Conservation (phyloP, 2,329 filamentous ascomycete species). For the Decorospora gaudefroyi region DNA sequence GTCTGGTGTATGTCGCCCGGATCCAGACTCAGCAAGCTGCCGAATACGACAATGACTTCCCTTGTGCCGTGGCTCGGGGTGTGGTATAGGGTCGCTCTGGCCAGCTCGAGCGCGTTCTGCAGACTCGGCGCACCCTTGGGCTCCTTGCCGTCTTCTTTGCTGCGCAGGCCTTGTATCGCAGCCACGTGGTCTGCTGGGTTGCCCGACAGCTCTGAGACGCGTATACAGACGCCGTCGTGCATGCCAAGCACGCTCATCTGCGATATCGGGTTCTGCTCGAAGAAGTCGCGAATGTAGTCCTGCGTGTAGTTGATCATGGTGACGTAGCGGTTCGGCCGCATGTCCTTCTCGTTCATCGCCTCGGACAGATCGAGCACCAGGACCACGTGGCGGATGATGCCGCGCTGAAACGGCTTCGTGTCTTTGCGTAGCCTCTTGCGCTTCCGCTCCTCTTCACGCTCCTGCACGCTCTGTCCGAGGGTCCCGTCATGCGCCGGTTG, state of each 20-base stretch:
- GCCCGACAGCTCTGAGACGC: slow-evolving; percentile 86
- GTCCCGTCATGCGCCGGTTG: slow-evolving; percentile 66
- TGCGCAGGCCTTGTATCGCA: slow-evolving; percentile 68
- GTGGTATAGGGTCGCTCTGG: slow-evolving; percentile 86
- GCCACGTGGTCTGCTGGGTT: slow-evolving; percentile 88
- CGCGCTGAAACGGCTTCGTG: slow-evolving; percentile 91
- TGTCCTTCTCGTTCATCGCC: slow-evolving; percentile 93
- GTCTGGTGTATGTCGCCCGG: slow-evolving; percentile 95
- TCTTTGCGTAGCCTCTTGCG: slow-evolving; percentile 80
- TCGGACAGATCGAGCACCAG: slow-evolving; percentile 89
- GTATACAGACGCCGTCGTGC: slow-evolving; percentile 84
- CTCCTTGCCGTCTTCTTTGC: slow-evolving; percentile 65
- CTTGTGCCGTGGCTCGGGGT: slow-evolving; percentile 90
- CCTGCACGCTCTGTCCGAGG: slow-evolving; percentile 71
- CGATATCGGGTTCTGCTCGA: slow-evolving; percentile 97
- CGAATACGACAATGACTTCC: slow-evolving; percentile 90
- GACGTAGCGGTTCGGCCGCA: slow-evolving; percentile 84
- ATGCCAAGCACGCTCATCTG: slow-evolving; percentile 92
- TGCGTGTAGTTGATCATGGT: slow-evolving; percentile 80
- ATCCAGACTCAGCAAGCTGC: slow-evolving; percentile 85
- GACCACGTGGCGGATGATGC: slow-evolving; percentile 95
- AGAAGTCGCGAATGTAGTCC: slow-evolving; percentile 91
- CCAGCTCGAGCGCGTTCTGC: slow-evolving; percentile 96
- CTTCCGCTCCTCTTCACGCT: slow-evolving; percentile 79
- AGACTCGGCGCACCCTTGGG: slow-evolving; percentile 61